Conservation (phyloP, 2,329 filamentous ascomycete species). For the Colletotrichum sp. region DNA sequence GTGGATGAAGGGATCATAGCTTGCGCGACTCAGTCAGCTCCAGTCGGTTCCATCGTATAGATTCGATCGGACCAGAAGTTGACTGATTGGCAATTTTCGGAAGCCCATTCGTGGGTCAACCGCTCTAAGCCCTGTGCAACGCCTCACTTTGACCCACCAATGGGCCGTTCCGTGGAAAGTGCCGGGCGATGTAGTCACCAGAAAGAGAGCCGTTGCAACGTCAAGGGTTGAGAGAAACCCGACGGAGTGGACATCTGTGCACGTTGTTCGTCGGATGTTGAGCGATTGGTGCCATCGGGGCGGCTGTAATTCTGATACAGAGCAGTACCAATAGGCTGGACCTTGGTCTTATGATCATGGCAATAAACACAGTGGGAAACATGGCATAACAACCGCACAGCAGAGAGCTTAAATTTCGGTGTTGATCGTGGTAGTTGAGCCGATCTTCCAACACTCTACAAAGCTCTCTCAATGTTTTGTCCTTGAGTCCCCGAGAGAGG, state of each 20-base stretch:
- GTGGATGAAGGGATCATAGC: not conserved
- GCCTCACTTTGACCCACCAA: not conserved
- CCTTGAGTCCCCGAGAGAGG: not conserved
- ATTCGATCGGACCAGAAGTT: not conserved
- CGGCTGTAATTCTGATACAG: not conserved
- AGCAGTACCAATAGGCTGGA: not conserved
- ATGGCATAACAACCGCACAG: not conserved
- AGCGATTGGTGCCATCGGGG: rapidly evolving
- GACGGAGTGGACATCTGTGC: not conserved
- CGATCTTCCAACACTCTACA: rapidly evolving
- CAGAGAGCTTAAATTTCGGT: not conserved
- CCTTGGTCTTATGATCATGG: not conserved
- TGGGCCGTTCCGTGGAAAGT: not conserved
- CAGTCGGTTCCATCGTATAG: not conserved
- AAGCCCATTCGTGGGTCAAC: not conserved
- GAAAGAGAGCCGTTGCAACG: not conserved
- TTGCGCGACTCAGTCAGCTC: not conserved
- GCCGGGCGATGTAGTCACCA: not conserved
- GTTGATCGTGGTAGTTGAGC: not conserved
- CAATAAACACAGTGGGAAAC: not conserved
- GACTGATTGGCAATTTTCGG: not conserved
- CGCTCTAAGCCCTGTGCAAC: not conserved
- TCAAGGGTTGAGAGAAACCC: not conserved
- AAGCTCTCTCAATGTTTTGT: not conserved
- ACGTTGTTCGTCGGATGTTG: not conserved